Evolutionary conservation across 2,329 filamentous ascomycete genomes (phyloP), one percentile per base, ranked within the genome.

Genomic region (Onygena corvina): DNA sequence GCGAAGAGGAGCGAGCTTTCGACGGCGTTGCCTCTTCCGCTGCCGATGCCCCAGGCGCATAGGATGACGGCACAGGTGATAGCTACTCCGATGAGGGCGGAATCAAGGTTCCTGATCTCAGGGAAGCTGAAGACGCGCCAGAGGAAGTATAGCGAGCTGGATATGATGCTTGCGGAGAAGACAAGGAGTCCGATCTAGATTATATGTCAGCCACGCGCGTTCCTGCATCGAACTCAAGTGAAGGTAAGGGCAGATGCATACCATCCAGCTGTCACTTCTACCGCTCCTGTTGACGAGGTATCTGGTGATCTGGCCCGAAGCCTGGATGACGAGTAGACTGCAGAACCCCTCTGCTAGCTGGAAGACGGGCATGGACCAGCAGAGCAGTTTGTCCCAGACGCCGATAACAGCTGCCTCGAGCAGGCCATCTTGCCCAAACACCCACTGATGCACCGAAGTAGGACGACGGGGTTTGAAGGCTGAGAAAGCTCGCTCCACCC

Each of bases 301-400:
- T 65, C 86, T 79, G 16, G 92, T 94, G 56, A 96, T 88, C 65
- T 95, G 90, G 0, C 92, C 92, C 11, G 86, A 83, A 14, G 89
- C 87, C 67, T 98, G 92, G 51, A 98, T 96, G 56, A 96, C 89
- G 50, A 96, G 71, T 59, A 98, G 71, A 61, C 87, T 96, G 73
- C 92, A 96, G 70, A 98, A 98, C 4, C 92, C 92, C 67, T 98
- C 92, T 47, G 85, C 79, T 6, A 98, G 74, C 69, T 98, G 92
- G 71, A 96, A 98, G 47, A 94, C 77, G 0, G 92, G 92, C 3
- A 86, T 93, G 29, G 89, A 94, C 72, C 93, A 96, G 61, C 83
- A 77, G 67, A 98, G 69, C 46, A 86, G 71, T 63, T 83, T 88
- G 64, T 95, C 88, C 92, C 92, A 98, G 48, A 78, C 79, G 25